Conservation (phyloP, 2,329 filamentous ascomycete genomes). For the Phaeosphaeria sp. region DNA sequence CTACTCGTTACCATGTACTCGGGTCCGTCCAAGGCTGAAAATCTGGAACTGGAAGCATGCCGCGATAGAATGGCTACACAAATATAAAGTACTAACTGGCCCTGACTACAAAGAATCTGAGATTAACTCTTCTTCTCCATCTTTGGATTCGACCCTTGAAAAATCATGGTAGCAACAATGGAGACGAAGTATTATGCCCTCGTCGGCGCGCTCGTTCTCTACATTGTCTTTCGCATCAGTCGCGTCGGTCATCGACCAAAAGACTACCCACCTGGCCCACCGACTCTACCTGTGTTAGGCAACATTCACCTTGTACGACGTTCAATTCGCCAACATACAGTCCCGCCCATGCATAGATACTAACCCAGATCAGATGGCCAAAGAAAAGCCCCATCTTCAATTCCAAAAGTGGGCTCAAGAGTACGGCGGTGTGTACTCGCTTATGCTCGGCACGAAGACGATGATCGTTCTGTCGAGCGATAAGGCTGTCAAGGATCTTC, state of each 20-base stretch:
- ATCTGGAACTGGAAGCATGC: neutral
- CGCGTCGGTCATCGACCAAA: constrained; percentile 35
- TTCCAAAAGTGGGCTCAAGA: constrained; percentile 61
- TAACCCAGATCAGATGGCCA: constrained; percentile 20
- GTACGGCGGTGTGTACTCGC: constrained; percentile 60
- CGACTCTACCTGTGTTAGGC: constrained; percentile 58
- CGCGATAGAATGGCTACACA: neutral
- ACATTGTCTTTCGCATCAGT: constrained; percentile 1
- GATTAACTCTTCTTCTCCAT: no score
- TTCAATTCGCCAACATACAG: neutral
- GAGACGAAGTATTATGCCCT: neutral
- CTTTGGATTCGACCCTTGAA: neutral
- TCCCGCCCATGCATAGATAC: neutral
- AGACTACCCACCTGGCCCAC: constrained; percentile 57
- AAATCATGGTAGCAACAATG: neutral
- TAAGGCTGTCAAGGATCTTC: constrained; percentile 56
- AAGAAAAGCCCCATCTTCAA: constrained; percentile 51
- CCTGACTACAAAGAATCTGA: neutral
- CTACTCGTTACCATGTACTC: neutral
- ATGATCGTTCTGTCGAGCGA: constrained; percentile 57
- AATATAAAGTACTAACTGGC: neutral
- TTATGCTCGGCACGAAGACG: constrained; percentile 58
- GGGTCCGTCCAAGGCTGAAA: neutral
- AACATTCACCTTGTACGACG: constrained; percentile 57
- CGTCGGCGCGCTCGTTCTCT: neutral